Evolutionary conservation across 148 eudicot genomes (phyloP), one percentile per base, ranked within the genome.

Genomic region (Vaccinium darrowii): DNA sequence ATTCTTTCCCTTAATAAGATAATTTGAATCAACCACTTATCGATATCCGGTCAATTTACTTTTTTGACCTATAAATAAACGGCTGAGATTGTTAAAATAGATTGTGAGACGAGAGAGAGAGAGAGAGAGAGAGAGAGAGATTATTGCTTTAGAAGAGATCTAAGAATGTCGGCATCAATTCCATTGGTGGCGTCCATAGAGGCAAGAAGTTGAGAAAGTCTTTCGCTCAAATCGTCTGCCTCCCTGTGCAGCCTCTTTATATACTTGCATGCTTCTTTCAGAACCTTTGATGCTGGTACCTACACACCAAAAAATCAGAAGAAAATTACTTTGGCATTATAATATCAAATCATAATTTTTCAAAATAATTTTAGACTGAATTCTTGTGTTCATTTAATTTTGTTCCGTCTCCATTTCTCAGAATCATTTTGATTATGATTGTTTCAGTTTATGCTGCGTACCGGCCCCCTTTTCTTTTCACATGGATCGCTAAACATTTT

Each of bases 191-290:
- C 81, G 63, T 86, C 88, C 25, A 81, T 23, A 27, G 90, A 86
- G 49, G 88, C 87, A 51, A 90, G 74, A 27, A 87, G 80, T 51
- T 91, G 83, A 75, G 92, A 85, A 1, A 94, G 83, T 81, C 82
- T 88, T 52, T 87, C 90, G 83, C 91, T 89, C 21, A 89, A 76
- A 73, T 84, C 90, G 27, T 92, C 95, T 27, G 89, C 93, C 81
- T 94, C 92, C 56, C 81, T 76, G 18, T 90, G 92, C 52, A 91
- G 88, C 54, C 86, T 89, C 84, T 83, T 88, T 65, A 92, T 91
- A 78, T 92, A 89, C 30, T 81, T 88, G 88, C 97, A 90, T 51
- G 88, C 88, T 84, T 91, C 91, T 85, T 88, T 69, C 75, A 94
- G 72, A 58, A 88, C 78, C 88, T 89, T 87, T 73, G 89, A 78